Evolutionary conservation across 768 basidiomycete genomes (phyloP), one percentile per base, ranked within the genome.

Genomic region (Lentinula aciculospora): DNA sequence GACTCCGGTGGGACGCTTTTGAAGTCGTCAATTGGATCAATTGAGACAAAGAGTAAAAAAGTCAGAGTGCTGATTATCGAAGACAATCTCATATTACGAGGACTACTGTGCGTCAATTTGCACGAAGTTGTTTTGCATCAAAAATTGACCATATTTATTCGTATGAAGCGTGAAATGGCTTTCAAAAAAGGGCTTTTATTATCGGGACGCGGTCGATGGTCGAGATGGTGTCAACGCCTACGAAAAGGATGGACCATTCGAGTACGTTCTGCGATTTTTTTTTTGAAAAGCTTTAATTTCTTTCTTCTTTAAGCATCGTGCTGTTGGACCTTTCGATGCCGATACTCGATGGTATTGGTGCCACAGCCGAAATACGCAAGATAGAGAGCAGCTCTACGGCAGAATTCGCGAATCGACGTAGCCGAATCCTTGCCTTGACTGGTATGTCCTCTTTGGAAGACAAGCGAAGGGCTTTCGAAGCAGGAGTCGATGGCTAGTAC

Each of bases 371-470:
- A 66, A 95, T 98, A 59, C 88, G 94, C 23, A 75, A 80, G 56
- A 79, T 94, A 36, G 93, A 96, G 31, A 65, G 65, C 37, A 74
- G 74, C 45, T 72, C 55, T 34, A 66, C 68, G 37, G 60, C 63
- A 12, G 61, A 60, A 27, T 60, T 64, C 23, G 63, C 62, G 17
- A 59, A 46, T 40, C 56, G 40, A 28, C 59, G 67, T 10, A 72
- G 81, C 19, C 79, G 84, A 58, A 94, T 97, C 53, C 75, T 97
- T 46, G 95, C 94, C 3, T 73, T 98, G 58, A 97, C 94, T 1
- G 95, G 95, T 21, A 88, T 93, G 85, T 95, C 95, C 17, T 92
- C 94, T 7, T 71, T 90, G 4, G 95, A 97, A 67, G 93, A 98
- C 69, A 96, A 95, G 69, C 81, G 91, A 23, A 80, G 83, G 63